Evolutionary conservation across 2,329 filamentous ascomycete genomes (phyloP).

Genomic region (Neophaeococcomyces mojaviensis): DNA sequence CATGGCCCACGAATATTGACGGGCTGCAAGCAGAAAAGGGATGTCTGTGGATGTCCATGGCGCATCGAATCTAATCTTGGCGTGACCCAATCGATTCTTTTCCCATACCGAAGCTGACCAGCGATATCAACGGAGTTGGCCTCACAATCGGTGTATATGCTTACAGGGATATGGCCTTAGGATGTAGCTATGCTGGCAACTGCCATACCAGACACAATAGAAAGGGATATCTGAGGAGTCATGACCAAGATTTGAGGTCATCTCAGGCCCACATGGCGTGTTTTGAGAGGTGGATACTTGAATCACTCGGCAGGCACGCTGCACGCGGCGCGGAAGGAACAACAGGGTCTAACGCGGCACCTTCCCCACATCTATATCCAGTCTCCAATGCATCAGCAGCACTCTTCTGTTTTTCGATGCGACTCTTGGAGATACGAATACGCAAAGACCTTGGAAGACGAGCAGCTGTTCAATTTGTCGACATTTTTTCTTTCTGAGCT

Average conservation of each 20-base stretch:
- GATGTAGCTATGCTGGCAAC: no score
- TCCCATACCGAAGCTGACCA: neutral
- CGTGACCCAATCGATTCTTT: neutral
- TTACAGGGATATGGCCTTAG: no score
- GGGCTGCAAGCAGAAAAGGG: neutral
- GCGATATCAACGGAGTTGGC: no score
- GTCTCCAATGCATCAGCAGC: neutral
- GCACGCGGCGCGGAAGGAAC: neutral
- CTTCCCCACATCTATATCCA: constrained; percentile 1
- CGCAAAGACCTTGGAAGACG: no score
- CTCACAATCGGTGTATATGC: no score
- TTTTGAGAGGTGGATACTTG: neutral
- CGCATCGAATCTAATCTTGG: neutral
- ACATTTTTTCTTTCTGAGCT: no score
- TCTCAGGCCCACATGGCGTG: neutral
- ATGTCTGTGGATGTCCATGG: neutral
- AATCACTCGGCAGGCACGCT: neutral
- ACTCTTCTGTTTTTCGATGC: no score
- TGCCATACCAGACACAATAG: no score
- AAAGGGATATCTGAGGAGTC: no score
- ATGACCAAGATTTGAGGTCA: no score
- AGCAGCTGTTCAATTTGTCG: no score
- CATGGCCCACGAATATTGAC: neutral
- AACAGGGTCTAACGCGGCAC: neutral
- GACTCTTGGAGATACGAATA: no score